A percentile compares a stretch with the other conserved stretches of the same genome.
phyloP scores from a whole-genome alignment of 495 filamentous ascomycete genomes.

The Chaetomium cochliodes region DNA sequence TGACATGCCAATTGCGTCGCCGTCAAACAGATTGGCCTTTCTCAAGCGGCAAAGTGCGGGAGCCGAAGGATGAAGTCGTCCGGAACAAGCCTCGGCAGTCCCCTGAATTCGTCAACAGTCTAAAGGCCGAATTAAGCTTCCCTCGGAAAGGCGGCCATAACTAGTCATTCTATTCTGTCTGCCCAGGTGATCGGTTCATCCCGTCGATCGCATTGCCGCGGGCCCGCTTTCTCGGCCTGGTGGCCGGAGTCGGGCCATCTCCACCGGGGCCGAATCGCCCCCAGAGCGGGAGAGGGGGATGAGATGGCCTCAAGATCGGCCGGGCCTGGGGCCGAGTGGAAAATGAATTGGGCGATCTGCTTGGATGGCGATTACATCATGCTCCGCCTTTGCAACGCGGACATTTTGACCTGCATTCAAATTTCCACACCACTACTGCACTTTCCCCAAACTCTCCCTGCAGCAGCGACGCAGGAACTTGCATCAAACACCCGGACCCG shows the following conservation, averaged over 20 bases:
- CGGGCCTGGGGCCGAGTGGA: constrained; percentile 12
- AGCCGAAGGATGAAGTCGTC: neutral
- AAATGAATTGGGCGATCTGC: constrained; percentile 8
- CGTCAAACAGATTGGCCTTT: too few species aligned
- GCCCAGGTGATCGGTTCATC: constrained; percentile 3
- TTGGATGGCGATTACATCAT: constrained; percentile 22
- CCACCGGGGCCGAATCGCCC: neutral
- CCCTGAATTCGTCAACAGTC: neutral
- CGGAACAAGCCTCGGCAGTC: too few species aligned
- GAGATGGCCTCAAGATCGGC: neutral
- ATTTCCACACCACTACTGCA: constrained; percentile 16
- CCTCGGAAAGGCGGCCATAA: neutral
- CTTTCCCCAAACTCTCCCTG: constrained; percentile 1
- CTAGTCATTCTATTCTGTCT: too few species aligned
- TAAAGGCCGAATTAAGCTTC: neutral
- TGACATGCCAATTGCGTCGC: neutral
- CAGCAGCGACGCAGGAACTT: neutral
- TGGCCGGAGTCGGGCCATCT: constrained; percentile 11
- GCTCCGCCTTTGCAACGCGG: constrained; percentile 1
- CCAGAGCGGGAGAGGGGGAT: neutral
- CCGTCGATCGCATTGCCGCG: constrained; percentile 5
- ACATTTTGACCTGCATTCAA: constrained; percentile 13
- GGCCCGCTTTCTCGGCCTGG: constrained; percentile 13
- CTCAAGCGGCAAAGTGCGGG: too few species aligned
- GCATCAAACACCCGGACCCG: too few species aligned